A percentile compares a stretch with the other conserved stretches of the same genome.
phyloP scores from a whole-genome alignment of 2,329 filamentous ascomycete genomes.

The Fusarium annulatum region DNA sequence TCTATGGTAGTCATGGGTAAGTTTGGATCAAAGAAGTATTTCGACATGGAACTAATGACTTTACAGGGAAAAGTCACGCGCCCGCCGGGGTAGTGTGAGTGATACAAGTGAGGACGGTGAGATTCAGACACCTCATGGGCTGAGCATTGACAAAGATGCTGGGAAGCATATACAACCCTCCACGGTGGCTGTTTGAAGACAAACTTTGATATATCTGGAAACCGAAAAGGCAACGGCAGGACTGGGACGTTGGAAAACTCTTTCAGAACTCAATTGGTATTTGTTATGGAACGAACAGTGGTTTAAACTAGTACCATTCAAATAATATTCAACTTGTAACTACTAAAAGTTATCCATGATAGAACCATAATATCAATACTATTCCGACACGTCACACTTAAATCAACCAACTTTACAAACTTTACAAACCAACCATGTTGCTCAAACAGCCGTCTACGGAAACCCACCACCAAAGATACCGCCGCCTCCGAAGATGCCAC shows the following conservation, averaged over 20 bases:
- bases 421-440: too few species aligned
- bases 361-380: background rate
- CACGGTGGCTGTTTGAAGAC: background rate
- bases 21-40: background rate
- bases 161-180: background rate
- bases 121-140: background rate
- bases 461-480: background rate
- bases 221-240: background rate
- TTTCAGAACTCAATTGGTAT: background rate
- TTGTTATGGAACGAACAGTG: background rate
- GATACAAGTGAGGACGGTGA: background rate
- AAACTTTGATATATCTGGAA: too few species aligned
- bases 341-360: background rate
- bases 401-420: too few species aligned
- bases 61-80: background rate
- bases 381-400: too few species aligned
- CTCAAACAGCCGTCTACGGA: background rate
- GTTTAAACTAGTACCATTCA: background rate
- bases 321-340: accelerated
- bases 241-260: background rate
- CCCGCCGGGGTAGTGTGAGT: background rate
- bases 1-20: background rate
- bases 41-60: background rate
- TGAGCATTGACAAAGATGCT: background rate
- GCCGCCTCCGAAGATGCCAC: background rate